Evolutionary conservation across 306 rosid genomes (phyloP).

Genomic region (Medicago arabica): DNA sequence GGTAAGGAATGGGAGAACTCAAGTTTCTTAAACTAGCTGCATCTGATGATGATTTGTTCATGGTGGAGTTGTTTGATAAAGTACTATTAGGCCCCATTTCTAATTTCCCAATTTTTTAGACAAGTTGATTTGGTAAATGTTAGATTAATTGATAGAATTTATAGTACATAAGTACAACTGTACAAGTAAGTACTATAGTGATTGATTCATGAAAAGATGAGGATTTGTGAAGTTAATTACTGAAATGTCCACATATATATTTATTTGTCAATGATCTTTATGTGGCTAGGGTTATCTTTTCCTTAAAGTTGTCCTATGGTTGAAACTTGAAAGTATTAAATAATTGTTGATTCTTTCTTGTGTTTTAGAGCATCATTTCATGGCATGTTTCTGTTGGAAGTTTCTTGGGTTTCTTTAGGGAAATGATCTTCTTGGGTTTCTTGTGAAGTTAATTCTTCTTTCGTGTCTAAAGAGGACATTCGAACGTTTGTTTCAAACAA

Average conservation of each 20-base stretch:
- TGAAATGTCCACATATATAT: neutral
- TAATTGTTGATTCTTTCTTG: constrained; percentile 26
- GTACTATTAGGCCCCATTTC: constrained; percentile 43
- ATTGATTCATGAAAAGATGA: neutral
- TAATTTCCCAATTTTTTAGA: neutral
- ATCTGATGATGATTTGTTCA: constrained; percentile 1
- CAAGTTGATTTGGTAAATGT: neutral
- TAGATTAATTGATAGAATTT: neutral
- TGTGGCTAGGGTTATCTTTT: constrained; percentile 7
- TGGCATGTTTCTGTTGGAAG: constrained; percentile 35
- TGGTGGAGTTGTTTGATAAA: constrained; percentile 35
- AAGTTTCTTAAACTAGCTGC: constrained; percentile 48
- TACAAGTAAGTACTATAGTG: neutral
- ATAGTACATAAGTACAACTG: constrained; percentile 26
- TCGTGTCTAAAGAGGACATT: neutral
- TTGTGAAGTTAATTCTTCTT: constrained; percentile 35
- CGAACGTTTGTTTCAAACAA: no score
- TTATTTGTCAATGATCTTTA: neutral
- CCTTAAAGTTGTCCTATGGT: neutral
- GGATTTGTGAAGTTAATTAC: neutral
- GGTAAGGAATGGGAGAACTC: constrained; percentile 72
- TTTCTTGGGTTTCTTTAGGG: constrained; percentile 30
- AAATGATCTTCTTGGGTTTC: constrained; percentile 34
- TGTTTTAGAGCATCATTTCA: constrained; percentile 5
- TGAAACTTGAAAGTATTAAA: neutral